Conservation (phyloP, 129 eudicot genomes). For the Gnaphalium uliginosum region DNA sequence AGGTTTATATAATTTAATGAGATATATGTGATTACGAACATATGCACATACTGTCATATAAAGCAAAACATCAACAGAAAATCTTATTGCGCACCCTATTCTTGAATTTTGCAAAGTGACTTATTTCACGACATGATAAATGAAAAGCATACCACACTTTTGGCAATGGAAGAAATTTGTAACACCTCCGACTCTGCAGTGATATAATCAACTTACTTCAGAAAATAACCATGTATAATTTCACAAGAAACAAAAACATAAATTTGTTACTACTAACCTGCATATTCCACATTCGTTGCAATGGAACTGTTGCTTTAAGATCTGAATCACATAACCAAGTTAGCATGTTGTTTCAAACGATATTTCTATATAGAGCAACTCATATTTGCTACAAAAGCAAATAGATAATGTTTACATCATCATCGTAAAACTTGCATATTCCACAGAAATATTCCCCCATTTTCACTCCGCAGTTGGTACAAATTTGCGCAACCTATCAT, state of each 20-base stretch:
- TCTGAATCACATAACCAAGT: slow-evolving; percentile 41
- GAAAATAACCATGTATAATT: slow-evolving; percentile 7
- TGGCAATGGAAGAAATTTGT: slow-evolving; percentile 80
- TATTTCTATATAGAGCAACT: no score
- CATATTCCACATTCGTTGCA: slow-evolving; percentile 93
- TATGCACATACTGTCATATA: neutral
- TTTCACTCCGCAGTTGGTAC: slow-evolving; percentile 77
- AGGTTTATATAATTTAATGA: neutral
- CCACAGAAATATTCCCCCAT: slow-evolving; percentile 91
- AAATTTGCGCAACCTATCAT: slow-evolving; percentile 66
- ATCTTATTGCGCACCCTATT: neutral
- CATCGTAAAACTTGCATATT: slow-evolving; percentile 86
- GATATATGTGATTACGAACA: neutral
- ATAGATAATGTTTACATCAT: slow-evolving; percentile 54
- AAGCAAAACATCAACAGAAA: neutral
- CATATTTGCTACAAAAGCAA: neutral
- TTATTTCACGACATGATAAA: neutral
- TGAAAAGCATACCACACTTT: slow-evolving; percentile 67
- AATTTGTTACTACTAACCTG: slow-evolving; percentile 48
- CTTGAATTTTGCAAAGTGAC: neutral
- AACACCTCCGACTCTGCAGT: slow-evolving; percentile 85
- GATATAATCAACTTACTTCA: slow-evolving; percentile 20
- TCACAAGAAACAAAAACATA: slow-evolving; percentile 4
- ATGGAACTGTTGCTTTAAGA: slow-evolving; percentile 68
- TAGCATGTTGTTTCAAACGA: no score